A percentile compares a stretch with the other conserved stretches of the same genome.
These are phyloP conservation scores for Lactifluus hygrophoroides DNA, from an alignment of 768 basidiomycete genomes.

Conservation along the genomic window DNA sequence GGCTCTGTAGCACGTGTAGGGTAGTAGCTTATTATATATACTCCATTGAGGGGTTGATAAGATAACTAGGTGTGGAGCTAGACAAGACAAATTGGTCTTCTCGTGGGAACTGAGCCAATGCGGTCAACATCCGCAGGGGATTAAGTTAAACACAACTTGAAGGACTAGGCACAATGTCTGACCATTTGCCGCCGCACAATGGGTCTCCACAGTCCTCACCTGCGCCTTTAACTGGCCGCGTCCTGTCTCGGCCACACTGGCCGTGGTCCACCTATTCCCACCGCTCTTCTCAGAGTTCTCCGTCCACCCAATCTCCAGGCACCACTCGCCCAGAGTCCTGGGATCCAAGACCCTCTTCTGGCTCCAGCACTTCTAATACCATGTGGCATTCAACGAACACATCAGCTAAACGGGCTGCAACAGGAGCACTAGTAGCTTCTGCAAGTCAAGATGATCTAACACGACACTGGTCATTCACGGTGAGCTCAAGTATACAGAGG, in stretches of 20 bases:
- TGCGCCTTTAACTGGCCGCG: slow-evolving; percentile 2
- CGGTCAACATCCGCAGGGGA: too few species aligned
- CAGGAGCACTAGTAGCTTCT: slow-evolving; percentile 15
- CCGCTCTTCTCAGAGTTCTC: slow-evolving; percentile 27
- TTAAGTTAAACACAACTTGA: too few species aligned
- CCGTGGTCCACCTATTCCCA: slow-evolving; percentile 41
- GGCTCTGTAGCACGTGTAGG: too few species aligned
- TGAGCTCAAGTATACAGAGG: slow-evolving; percentile 23
- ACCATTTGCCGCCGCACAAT: slow-evolving; percentile 7
- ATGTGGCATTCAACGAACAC: slow-evolving; percentile 19
- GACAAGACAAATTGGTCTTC: too few species aligned
- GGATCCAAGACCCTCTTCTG: slow-evolving; percentile 25
- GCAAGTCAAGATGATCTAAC: slow-evolving; percentile 38
- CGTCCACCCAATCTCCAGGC: slow-evolving; percentile 25
- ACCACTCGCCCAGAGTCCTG: slow-evolving; percentile 23
- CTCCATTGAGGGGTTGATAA: too few species aligned
- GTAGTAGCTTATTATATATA: too few species aligned
- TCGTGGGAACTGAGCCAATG: too few species aligned
- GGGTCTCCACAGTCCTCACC: slow-evolving; percentile 17
- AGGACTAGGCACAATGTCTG: slow-evolving; percentile 10
- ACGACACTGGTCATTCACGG: slow-evolving; percentile 59
- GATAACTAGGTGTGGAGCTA: too few species aligned
- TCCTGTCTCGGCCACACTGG: slow-evolving; percentile 43
- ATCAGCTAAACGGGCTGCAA: slow-evolving; percentile 8
- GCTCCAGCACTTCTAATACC: slow-evolving; percentile 22